A percentile compares a stretch with the other conserved stretches of the same genome.
Conservation (phyloP, 2,329 filamentous ascomycete species). For the Colletotrichum tanaceti region DNA sequence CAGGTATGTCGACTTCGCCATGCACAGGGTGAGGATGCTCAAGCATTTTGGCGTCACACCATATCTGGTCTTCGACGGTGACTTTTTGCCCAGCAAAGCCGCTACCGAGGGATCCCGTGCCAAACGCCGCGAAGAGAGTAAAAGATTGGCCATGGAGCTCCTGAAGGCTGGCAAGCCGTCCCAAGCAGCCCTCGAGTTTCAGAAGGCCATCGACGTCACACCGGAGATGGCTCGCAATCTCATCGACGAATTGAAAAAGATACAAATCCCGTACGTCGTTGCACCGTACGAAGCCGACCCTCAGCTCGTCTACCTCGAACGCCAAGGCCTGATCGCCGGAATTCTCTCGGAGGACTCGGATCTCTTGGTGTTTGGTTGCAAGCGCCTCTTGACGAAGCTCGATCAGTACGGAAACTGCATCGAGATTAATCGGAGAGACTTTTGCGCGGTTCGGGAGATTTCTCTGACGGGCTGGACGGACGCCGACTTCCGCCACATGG, state of each 20-base stretch:
- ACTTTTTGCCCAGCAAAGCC: constrained; percentile 93
- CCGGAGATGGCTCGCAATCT: constrained; percentile 93
- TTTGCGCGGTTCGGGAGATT: constrained; percentile 87
- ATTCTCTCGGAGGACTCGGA: constrained; percentile 98
- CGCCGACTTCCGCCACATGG: constrained; percentile 91
- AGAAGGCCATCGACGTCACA: constrained; percentile 95
- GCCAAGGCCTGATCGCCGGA: constrained; percentile 82
- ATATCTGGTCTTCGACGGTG: constrained; percentile 95
- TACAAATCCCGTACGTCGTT: constrained; percentile 86
- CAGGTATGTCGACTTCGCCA: constrained; percentile 89
- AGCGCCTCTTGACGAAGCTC: constrained; percentile 89
- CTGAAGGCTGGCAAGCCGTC: constrained; percentile 83
- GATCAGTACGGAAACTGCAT: constrained; percentile 94
- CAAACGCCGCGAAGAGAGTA: constrained; percentile 81
- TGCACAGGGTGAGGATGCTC: constrained; percentile 93
- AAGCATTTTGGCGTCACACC: constrained; percentile 94
- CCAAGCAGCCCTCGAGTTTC: constrained; percentile 86
- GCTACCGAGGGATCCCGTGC: constrained; percentile 83
- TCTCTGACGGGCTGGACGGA: constrained; percentile 94
- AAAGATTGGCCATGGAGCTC: constrained; percentile 79
- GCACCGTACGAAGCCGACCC: constrained; percentile 97
- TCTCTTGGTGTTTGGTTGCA: constrained; percentile 92
- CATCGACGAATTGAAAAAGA: constrained; percentile 89
- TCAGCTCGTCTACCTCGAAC: constrained; percentile 95
- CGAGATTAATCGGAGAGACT: constrained; percentile 90